Percentiles rank a stretch among this genome's conserved stretches.
Evolutionary conservation across 73 alveolate species (phyloP).

Genomic region (Paramecium bursaria): DNA sequence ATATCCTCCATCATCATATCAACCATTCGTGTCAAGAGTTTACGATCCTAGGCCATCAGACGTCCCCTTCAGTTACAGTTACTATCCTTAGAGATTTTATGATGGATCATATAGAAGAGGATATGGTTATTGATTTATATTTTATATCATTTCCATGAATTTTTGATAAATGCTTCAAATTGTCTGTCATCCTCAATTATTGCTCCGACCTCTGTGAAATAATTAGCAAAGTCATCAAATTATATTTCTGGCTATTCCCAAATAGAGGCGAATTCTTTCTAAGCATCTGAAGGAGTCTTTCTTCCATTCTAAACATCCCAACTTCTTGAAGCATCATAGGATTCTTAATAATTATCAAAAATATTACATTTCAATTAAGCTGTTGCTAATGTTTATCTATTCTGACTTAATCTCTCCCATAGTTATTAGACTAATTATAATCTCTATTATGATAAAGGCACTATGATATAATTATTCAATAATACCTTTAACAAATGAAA

Average conservation of each 20-base stretch:
- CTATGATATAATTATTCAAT: not conserved
- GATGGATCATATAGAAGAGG: constrained; percentile 29
- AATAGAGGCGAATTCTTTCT: constrained; percentile 73
- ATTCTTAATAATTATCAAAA: constrained; percentile 51
- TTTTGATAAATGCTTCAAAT: constrained; percentile 84
- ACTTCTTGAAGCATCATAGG: constrained; percentile 70
- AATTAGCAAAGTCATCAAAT: constrained; percentile 81
- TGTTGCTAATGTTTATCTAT: not conserved
- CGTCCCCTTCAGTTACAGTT: not conserved
- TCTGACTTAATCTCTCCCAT: constrained; percentile 2
- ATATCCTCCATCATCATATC: not conserved
- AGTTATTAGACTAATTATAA: constrained; percentile 8
- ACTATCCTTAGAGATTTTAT: not conserved
- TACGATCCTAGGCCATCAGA: not conserved
- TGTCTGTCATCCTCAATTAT: constrained; percentile 88
- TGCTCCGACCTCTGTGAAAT: constrained; percentile 84
- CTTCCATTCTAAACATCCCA: constrained; percentile 75
- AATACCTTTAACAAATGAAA: constrained; percentile 63
- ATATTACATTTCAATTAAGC: constrained; percentile 8
- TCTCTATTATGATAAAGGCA: constrained; percentile 19
- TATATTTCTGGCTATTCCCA: constrained; percentile 67
- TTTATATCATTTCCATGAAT: constrained; percentile 82
- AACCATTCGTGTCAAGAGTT: not conserved
- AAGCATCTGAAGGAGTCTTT: constrained; percentile 75
- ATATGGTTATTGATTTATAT: not conserved